Conservation (phyloP, 352 stramenopile genomes). For the Peronospora destructor region DNA sequence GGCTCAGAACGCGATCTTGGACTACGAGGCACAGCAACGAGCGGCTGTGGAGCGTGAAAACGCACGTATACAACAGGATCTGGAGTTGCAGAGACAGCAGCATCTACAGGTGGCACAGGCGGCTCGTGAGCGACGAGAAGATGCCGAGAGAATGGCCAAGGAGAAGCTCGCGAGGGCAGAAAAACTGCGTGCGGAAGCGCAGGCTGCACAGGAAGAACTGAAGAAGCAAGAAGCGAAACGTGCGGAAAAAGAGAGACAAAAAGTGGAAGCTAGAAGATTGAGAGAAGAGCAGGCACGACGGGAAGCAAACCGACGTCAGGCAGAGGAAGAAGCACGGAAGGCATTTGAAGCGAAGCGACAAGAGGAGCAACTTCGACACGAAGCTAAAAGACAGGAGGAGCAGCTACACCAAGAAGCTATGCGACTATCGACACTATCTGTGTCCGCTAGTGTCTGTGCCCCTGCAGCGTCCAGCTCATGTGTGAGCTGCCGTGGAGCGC, state of each 20-base stretch:
- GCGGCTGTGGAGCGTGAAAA: constrained; percentile 55
- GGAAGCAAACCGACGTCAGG: constrained; percentile 51
- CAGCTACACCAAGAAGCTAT: constrained; percentile 47
- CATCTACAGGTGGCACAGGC: constrained; percentile 50
- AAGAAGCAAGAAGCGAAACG: constrained; percentile 52
- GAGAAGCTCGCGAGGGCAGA: constrained; percentile 55
- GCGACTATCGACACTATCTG: constrained; percentile 34
- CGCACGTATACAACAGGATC: constrained; percentile 46
- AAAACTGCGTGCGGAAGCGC: constrained; percentile 43
- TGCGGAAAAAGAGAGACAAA: constrained; percentile 31
- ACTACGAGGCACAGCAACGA: constrained; percentile 62
- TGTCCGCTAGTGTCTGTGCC: constrained; percentile 9
- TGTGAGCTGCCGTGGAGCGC: constrained; percentile 14
- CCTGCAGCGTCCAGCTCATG: constrained; percentile 17
- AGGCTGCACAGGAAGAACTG: constrained; percentile 48
- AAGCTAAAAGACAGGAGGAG: constrained; percentile 56
- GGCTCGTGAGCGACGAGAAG: constrained; percentile 44
- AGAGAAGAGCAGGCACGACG: constrained; percentile 53
- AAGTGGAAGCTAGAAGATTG: constrained; percentile 45
- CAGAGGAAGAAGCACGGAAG: constrained; percentile 48
- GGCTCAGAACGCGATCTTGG: constrained; percentile 49
- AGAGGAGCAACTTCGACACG: constrained; percentile 46
- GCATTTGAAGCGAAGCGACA: constrained; percentile 61
- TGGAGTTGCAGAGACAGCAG: constrained; percentile 55
- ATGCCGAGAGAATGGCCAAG: constrained; percentile 44